phyloP scores from a whole-genome alignment of 345 rosid genomes.

The Cardamine resedifolia region DNA sequence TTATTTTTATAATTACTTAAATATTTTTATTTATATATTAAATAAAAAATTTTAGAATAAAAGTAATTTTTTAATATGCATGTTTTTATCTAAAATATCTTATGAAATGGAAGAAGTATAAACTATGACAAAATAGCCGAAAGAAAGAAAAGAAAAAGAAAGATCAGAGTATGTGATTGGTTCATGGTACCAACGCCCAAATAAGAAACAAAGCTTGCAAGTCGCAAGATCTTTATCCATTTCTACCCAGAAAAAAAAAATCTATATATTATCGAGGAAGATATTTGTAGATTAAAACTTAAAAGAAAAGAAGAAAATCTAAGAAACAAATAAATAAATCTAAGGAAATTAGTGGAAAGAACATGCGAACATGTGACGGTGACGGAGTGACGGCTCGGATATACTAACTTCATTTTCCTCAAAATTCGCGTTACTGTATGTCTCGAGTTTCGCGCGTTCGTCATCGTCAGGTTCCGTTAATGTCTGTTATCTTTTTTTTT shows the following conservation, averaged over 20 bases:
- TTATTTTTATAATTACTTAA: too few relatives aligned
- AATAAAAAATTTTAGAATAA: too few relatives aligned
- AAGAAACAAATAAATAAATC: too few relatives aligned
- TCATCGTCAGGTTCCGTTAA: constrained; percentile 35
- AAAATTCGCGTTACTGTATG: background rate
- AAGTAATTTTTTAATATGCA: too few relatives aligned
- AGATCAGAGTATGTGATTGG: constrained; percentile 30
- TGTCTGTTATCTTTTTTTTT: constrained; percentile 9
- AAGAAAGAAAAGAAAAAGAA: constrained; percentile 4
- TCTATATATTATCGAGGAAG: constrained; percentile 5
- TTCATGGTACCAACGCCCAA: constrained; percentile 29
- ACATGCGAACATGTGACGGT: constrained; percentile 35
- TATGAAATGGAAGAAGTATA: too few relatives aligned
- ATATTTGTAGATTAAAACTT: background rate
- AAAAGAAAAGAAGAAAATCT: background rate
- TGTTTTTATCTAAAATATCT: too few relatives aligned
- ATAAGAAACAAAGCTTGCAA: constrained; percentile 10
- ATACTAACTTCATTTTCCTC: background rate
- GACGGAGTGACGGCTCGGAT: constrained; percentile 29
- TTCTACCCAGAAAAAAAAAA: background rate
- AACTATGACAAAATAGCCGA: constrained; percentile 36
- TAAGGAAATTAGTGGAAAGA: too few relatives aligned
- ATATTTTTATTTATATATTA: too few relatives aligned
- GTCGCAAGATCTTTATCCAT: constrained; percentile 30
- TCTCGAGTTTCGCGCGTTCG: constrained; percentile 19